Evolutionary conservation across 2,329 filamentous ascomycete species (phyloP).

Genomic region (Pseudocercospora fijiensis): DNA sequence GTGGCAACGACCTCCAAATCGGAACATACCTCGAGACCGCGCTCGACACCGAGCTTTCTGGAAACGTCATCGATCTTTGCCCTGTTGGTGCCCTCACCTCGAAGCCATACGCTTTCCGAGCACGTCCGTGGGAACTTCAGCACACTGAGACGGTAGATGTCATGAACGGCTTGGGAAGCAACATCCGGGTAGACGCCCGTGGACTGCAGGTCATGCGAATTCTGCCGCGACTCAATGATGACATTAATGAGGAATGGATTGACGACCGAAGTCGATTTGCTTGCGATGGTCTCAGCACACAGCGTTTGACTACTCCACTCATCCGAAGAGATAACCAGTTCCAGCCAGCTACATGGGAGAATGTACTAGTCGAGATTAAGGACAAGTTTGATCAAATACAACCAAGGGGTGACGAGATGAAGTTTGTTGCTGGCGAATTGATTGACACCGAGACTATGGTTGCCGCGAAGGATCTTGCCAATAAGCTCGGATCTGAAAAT

Average conservation of each 20-base stretch:
- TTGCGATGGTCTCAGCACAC: slow-evolving; percentile 93
- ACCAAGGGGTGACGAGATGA: slow-evolving; percentile 91
- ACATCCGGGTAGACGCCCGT: slow-evolving; percentile 88
- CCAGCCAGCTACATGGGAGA: slow-evolving; percentile 90
- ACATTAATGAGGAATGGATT: slow-evolving; percentile 99
- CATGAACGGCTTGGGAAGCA: slow-evolving; percentile 86
- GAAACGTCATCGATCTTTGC: slow-evolving; percentile 97
- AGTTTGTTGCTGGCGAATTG: slow-evolving; percentile 86
- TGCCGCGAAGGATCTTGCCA: slow-evolving; percentile 94
- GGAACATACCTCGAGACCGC: slow-evolving; percentile 95
- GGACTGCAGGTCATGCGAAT: slow-evolving; percentile 96
- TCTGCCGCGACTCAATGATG: slow-evolving; percentile 88
- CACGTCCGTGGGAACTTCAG: slow-evolving; percentile 94
- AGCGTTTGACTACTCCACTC: slow-evolving; percentile 88
- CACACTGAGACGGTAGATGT: slow-evolving; percentile 96
- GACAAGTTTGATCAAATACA: slow-evolving; percentile 75
- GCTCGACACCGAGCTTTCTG: slow-evolving; percentile 90
- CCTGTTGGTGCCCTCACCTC: slow-evolving; percentile 94
- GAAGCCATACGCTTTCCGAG: slow-evolving; percentile 96
- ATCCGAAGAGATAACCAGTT: slow-evolving; percentile 88
- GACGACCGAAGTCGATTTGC: slow-evolving; percentile 98
- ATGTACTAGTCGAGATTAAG: slow-evolving; percentile 83
- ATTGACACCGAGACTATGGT: slow-evolving; percentile 91
- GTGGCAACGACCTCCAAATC: slow-evolving; percentile 97
- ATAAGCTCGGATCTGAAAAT: slow-evolving; percentile 95